Evolutionary conservation across 192 early-diverging fungal genomes (phyloP), one percentile per base, ranked within the genome.

Genomic region (Diversispora eburnea): DNA sequence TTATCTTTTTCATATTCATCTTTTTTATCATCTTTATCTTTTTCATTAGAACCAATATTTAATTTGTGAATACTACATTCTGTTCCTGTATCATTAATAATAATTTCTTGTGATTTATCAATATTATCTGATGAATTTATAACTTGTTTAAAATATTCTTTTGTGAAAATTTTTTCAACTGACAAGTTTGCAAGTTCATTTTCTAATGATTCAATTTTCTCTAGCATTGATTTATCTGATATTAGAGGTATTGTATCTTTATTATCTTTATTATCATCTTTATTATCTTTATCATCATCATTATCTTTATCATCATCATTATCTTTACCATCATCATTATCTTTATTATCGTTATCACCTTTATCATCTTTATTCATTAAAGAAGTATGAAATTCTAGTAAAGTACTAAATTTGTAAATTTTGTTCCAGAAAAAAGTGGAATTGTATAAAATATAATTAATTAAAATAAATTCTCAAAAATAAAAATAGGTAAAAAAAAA

Each of bases 161-260:
- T 49, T 25, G 67, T 68, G 43, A 68, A 68, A 54, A 54, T 22
- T 41, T 48, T 68, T 33, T 68, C 51, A 0, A 43, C 49, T 8
- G 67, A 52, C 15, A 68, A 41, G 52, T 68, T 54, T 20, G 48
- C 19, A 68, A 68, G 67, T 15, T 55, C 49, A 33, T 25, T 19
- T 55, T 68, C 67, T 68, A 68, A 68, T 17, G 22, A 49, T 68
- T 68, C 42, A 45, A 63, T 45, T 63, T n/a, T 45, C 17, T 63
- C 25, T 8, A 63, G 8, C 7, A 48, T 42, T 9, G 67, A 55
- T 33, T 54, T 19, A 22, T 49, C 41, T 54, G 67, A 22, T 22
- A 54, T n/a, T 41, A 39, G 25, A 33, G 25, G 2, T 33, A 33
- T 33, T 33, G 25, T 1, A 33, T 33, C 25, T 33, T 33, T 33